Percentiles rank a stretch among this genome's conserved stretches.
phyloP scores from a whole-genome alignment of 257 asterid genomes.

The Plantago elongata region DNA sequence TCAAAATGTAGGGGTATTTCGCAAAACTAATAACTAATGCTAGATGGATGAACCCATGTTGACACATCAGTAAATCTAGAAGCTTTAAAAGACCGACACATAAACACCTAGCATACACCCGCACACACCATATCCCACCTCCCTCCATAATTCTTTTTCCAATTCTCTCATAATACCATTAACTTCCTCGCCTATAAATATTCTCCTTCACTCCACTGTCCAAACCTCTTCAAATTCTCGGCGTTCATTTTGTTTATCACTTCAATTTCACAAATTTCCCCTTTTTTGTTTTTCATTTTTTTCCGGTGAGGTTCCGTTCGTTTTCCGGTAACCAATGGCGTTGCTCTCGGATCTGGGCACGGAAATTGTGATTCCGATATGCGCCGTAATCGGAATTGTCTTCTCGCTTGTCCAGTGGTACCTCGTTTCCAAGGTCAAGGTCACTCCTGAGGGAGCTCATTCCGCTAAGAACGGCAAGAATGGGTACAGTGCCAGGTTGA shows the following conservation, averaged over 20 bases:
- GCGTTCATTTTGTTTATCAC: no score
- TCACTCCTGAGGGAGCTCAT: slow-evolving; percentile 23
- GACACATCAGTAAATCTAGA: no score
- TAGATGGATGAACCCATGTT: no score
- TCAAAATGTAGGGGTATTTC: no score
- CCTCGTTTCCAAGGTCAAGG: slow-evolving; percentile 35
- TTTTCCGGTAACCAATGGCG: slow-evolving; percentile 32
- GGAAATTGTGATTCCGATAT: slow-evolving; percentile 53
- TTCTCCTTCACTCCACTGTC: slow-evolving; percentile 7
- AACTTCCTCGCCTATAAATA: no score
- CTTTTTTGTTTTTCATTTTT: background rate
- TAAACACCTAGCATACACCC: background rate
- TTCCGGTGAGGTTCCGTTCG: slow-evolving; percentile 12
- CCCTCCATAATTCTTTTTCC: no score
- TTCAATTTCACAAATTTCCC: background rate
- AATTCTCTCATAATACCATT: no score
- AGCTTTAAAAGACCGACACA: background rate
- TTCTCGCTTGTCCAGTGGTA: slow-evolving; percentile 58
- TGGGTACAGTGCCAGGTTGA: slow-evolving; percentile 58
- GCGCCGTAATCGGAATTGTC: slow-evolving; percentile 56
- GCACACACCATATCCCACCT: background rate
- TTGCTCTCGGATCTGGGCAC: slow-evolving; percentile 54
- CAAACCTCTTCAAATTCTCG: slow-evolving; percentile 18
- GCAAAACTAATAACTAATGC: no score
- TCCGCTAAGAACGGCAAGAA: slow-evolving; percentile 41